Evolutionary conservation across 2,329 filamentous ascomycete species (phyloP).

Genomic region (Fusarium proliferatum): DNA sequence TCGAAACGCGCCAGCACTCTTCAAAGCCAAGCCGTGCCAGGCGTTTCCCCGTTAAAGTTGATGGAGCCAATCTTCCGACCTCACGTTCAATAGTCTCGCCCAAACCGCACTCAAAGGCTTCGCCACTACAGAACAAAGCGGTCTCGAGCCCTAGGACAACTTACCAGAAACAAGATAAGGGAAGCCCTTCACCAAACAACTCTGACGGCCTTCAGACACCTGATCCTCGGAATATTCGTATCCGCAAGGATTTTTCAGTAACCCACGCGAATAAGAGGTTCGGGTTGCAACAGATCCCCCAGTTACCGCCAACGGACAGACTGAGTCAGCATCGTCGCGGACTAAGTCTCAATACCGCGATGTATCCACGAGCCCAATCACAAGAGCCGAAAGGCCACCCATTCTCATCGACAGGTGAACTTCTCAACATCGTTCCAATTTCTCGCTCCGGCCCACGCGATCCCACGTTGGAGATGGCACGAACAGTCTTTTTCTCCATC

Average conservation of each 20-base stretch:
- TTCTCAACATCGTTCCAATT: background rate
- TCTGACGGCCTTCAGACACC: background rate
- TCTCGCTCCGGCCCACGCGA: background rate
- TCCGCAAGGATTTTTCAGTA: background rate
- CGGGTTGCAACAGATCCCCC: background rate
- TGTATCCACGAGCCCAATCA: background rate
- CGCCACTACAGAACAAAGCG: background rate
- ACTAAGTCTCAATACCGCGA: background rate
- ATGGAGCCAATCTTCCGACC: background rate
- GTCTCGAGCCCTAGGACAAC: background rate
- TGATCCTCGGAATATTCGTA: rapidly evolving
- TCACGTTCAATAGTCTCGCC: background rate
- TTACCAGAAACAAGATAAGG: background rate
- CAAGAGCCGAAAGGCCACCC: background rate
- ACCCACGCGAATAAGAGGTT: background rate
- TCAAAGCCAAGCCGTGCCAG: background rate
- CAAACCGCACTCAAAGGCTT: background rate
- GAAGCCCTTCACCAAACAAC: background rate
- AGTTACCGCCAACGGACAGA: background rate
- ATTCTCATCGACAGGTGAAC: background rate
- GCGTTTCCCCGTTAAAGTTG: background rate
- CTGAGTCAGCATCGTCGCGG: background rate
- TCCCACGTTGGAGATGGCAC: background rate
- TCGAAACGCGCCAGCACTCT: background rate
- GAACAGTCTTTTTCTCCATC: background rate